phyloP scores from a whole-genome alignment of 306 rosid genomes.

The Leucaena leucocephala region DNA sequence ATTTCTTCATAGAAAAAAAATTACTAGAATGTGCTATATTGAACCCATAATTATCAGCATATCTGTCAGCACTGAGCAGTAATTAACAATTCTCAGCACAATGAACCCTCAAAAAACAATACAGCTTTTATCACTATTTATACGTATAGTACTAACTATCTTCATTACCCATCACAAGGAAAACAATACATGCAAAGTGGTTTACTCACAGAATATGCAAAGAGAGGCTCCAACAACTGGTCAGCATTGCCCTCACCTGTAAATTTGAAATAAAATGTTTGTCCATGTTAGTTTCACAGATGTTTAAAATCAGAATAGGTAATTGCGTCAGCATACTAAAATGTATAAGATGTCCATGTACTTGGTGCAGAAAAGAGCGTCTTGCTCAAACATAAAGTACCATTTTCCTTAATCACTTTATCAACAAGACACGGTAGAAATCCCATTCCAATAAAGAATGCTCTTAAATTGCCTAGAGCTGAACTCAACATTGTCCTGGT shows the following conservation, averaged over 20 bases:
- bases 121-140: conserved; percentile 1
- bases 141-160: neutral
- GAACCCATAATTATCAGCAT: conserved; percentile 1
- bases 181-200: conserved; percentile 18
- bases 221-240: conserved; percentile 70
- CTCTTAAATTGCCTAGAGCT: conserved; percentile 62
- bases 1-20: neutral
- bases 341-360: conserved; percentile 21
- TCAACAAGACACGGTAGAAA: conserved; percentile 75
- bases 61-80: neutral
- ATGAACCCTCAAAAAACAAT: conserved; percentile 14
- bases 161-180: neutral
- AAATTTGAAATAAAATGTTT: conserved; percentile 39
- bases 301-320: conserved; percentile 25
- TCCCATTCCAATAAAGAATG: conserved; percentile 86
- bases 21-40: neutral
- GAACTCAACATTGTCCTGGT: conserved; percentile 75
- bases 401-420: conserved; percentile 78
- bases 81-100: conserved; percentile 1
- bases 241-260: conserved; percentile 80
- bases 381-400: conserved; percentile 47
- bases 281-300: neutral
- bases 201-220: conserved; percentile 61
- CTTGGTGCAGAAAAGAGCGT: conserved; percentile 29
- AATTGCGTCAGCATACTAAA: conserved; percentile 28